Base-by-base conservation (phyloP, 768 basidiomycete species). In the Lactarius quietus region DNA sequence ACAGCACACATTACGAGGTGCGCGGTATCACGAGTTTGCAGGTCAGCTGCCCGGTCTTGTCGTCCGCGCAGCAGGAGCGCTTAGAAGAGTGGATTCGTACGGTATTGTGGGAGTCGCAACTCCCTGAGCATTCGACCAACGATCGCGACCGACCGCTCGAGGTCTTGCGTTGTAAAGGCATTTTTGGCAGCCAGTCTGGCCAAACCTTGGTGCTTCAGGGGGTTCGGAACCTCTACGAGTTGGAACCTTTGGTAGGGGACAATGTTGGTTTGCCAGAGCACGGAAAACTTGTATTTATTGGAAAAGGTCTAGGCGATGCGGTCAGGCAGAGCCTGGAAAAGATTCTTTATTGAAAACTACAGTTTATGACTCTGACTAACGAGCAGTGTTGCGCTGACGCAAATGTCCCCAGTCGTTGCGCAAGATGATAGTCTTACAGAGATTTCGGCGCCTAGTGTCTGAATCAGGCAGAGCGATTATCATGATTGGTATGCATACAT, bases 231-330 rank as follows among this genome's bases (percentile, higher is more conserved):
- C 82, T 98, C 75, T 99, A 95, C 73, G 96, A 99, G 70, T 83
- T 95, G 57, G 70, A 65, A 41, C 70, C 64, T 0, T 64, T 68
- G 60, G 71, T 71, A n/a, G 75, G 73, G 48, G 74, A 73, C 63
- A 77, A 74, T 9, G 61, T 85, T 29, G 86, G 83, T 1, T 73
- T 87, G 39, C 84, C 84, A 0, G 83, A 85, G 56, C 75, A 76
- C 18, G 93, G 93, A 29, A 96, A 95, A 76, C 73, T 96, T 28
- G 91, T 95, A 3, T 81, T 96, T 64, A 95, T 96, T 54, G 94
- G 94, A 14, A 91, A 89, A 72, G 90, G 91, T 1, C 74, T 96
- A 51, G 79, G 83, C 64, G 81, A 83, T 65, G 70, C 63, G 15
- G 84, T 89, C 52, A 78, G 84, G 63, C 68, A 71, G 66, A 90